Base-by-base conservation (phyloP, 2,329 filamentous ascomycete genomes). In the Dactylellina cionopaga region DNA sequence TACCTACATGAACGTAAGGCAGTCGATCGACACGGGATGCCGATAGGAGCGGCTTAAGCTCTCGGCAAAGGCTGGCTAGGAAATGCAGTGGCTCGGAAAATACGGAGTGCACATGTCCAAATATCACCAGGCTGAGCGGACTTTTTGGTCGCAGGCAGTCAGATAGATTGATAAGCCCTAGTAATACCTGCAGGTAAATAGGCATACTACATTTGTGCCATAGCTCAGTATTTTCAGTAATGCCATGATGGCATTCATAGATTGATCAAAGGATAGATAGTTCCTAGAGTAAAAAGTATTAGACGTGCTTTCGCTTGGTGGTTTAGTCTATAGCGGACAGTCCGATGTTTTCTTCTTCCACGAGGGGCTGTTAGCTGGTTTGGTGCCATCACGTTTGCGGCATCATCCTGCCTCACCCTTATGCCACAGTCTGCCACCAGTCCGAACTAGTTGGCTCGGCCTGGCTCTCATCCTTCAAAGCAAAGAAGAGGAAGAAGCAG, bases 361-460 rank as follows among this genome's bases (percentile, higher is more conserved):
- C n/a, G 39, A 55, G 56, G 65, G 65, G 55, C 47, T 70, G 41
- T 51, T 47, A 55, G 51, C 33, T 39, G 39, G 51, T 62, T 56
- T 63, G 65, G 56, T 46, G 54, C 47, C 56, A 69, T 69, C 65
- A 70, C 65, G 65, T 63, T 70, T 70, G 65, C 65, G 56, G 65
- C 65, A 49, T 70, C 51, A 66, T 24, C 51, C 62, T 66, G 52
- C 52, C 52, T 41, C 31, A 55, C 60, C 60, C 24, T 63, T 43
- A 24, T 13, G 19, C 13, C 19, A 7, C 5, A 10, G 5, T 22
- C 13, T 56, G n/a, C n/a, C n/a, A n/a, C n/a, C n/a, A 43, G 37
- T 43, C 22, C 33, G 10, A 52, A 35, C n/a, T 10, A 31, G 13
- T 35, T 29, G 47, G 19, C 43, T n/a, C 27, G 25, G 44, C 46